Evolutionary conservation across 1,284 basidiomycete genomes (phyloP).

Genomic region (Cryptococcus sp.): DNA sequence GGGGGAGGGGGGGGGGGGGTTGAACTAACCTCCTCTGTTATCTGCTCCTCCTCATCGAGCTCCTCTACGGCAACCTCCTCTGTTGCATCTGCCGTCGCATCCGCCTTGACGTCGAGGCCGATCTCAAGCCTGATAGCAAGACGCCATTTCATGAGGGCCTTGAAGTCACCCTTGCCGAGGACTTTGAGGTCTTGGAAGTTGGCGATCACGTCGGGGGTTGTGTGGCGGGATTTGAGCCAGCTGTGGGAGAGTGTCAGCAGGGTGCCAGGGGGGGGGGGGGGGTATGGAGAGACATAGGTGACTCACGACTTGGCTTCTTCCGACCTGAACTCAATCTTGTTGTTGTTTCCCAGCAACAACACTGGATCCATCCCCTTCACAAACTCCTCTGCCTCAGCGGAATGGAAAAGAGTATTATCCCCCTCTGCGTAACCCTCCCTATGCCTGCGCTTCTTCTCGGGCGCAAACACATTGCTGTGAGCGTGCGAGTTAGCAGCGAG

Average conservation of each 20-base stretch:
- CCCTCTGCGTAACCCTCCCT: constrained; percentile 96
- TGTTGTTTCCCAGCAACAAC: constrained; percentile 73
- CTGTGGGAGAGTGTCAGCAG: constrained; percentile 9
- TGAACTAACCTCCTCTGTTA: constrained; percentile 71
- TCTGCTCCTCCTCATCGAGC: constrained; percentile 80
- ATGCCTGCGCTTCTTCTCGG: constrained; percentile 90
- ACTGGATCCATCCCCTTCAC: constrained; percentile 69
- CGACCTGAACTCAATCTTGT: constrained; percentile 75
- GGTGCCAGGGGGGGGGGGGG: neutral
- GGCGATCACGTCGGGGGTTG: constrained; percentile 72
- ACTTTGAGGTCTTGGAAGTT: constrained; percentile 94
- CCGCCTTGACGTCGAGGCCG: constrained; percentile 75
- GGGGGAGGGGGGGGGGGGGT: no score
- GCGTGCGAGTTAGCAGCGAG: constrained; percentile 41
- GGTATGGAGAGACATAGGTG: neutral
- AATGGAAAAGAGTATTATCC: constrained; percentile 85
- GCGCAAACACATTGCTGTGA: constrained; percentile 90
- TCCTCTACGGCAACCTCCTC: constrained; percentile 74
- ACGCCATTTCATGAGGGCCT: constrained; percentile 88
- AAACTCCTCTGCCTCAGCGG: constrained; percentile 69
- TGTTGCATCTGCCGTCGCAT: constrained; percentile 65
- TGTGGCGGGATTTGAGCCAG: constrained; percentile 72
- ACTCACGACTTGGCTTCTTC: constrained; percentile 80
- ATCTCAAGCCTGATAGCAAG: constrained; percentile 76
- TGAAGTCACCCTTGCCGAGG: constrained; percentile 96